Evolutionary conservation across 1,284 basidiomycete species (phyloP).

Genomic region (Termitomyces sp.): DNA sequence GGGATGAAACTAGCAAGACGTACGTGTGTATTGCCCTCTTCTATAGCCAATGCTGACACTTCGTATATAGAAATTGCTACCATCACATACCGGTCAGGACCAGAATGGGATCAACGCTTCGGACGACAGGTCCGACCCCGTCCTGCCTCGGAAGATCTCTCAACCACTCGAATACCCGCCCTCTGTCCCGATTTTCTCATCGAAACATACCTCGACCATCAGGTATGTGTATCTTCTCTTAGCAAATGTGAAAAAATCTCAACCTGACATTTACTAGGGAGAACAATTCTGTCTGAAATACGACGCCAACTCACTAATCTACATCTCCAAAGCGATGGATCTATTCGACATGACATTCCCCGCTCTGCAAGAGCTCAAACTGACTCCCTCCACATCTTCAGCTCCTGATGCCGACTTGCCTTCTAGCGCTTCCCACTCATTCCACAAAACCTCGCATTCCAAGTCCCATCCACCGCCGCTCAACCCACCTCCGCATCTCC

Average conservation of each 20-base stretch:
- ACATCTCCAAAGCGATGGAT: slow-evolving; percentile 99
- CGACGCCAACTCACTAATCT: slow-evolving; percentile 98
- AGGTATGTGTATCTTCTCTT: slow-evolving; percentile 39
- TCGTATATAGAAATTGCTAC: slow-evolving; percentile 84
- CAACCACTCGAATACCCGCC: slow-evolving; percentile 54
- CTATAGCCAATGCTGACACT: slow-evolving; percentile 1
- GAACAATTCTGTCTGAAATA: slow-evolving; percentile 98
- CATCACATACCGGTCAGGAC: slow-evolving; percentile 97
- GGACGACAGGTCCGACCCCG: slow-evolving; percentile 66
- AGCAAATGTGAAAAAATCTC: background rate
- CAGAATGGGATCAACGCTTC: slow-evolving; percentile 98
- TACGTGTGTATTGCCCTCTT: slow-evolving; percentile 37
- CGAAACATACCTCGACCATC: slow-evolving; percentile 98
- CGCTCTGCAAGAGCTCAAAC: slow-evolving; percentile 66
- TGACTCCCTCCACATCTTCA: slow-evolving; percentile 34
- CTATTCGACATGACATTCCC: slow-evolving; percentile 92
- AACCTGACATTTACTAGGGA: slow-evolving; percentile 42
- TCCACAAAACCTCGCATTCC: slow-evolving; percentile 48
- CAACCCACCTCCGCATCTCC: slow-evolving; percentile 71
- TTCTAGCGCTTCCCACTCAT: slow-evolving; percentile 20
- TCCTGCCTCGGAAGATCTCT: slow-evolving; percentile 29
- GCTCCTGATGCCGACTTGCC: slow-evolving; percentile 1
- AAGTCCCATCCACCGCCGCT: slow-evolving; percentile 67
- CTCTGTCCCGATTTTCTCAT: slow-evolving; percentile 98
- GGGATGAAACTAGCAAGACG: slow-evolving; percentile 98